Conservation (phyloP, 306 rosid species). For the Cicer chorassanicum region DNA sequence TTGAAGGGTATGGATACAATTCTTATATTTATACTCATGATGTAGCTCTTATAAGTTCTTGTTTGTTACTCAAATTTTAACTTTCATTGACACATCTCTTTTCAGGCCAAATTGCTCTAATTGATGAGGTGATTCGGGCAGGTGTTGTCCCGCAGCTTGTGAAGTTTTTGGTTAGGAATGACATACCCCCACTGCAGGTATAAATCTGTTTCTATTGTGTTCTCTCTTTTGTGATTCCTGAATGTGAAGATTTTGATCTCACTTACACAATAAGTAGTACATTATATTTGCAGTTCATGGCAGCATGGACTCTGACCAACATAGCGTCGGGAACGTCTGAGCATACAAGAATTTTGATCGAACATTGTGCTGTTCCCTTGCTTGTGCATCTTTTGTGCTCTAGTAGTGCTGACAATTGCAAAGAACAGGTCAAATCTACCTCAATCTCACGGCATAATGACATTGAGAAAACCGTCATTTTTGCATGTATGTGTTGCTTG, state of each 20-base stretch:
- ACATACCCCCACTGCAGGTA: not conserved
- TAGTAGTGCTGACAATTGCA: not conserved
- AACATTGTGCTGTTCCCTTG: not conserved
- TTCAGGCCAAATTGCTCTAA: not conserved
- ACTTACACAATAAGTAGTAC: not conserved
- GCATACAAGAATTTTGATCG: not conserved
- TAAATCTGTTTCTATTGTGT: not conserved
- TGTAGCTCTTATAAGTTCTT: not conserved
- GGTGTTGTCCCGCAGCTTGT: slow-evolving; percentile 5
- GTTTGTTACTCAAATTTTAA: not conserved
- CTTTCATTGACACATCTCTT: not conserved
- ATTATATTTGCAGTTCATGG: not conserved
- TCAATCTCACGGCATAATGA: not conserved
- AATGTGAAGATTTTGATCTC: not conserved
- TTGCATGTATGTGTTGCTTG: not conserved
- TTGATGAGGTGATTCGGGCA: not conserved
- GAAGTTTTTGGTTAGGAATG: not conserved
- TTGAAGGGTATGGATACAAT: not conserved
- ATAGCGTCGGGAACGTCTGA: not conserved
- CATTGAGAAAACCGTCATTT: not conserved
- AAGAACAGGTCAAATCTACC: slow-evolving; percentile 1
- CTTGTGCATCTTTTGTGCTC: slow-evolving; percentile 1
- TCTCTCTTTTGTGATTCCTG: not conserved
- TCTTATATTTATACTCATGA: not conserved
- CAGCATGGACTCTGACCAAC: slow-evolving; percentile 15